Evolutionary conservation across 768 basidiomycete species (phyloP).

Genomic region (Bullera alba): DNA sequence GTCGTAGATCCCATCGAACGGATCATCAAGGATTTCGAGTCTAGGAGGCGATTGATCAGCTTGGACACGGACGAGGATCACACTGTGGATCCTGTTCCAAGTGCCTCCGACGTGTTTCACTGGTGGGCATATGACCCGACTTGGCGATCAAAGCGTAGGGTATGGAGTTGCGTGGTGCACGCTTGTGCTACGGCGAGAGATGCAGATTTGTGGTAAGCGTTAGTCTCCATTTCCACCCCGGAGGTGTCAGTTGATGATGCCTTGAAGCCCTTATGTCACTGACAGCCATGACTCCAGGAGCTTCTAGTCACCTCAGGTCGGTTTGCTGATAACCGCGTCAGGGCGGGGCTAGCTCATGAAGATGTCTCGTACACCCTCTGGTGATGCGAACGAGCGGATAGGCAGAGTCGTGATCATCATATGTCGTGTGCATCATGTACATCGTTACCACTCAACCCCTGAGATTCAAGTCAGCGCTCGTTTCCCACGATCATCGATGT

Average conservation of each 20-base stretch:
- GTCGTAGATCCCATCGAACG: slow-evolving; percentile 10
- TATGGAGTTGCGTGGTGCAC: slow-evolving; percentile 22
- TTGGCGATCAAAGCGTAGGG: slow-evolving; percentile 21
- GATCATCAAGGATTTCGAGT: background rate
- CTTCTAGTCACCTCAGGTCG: too few relatives aligned
- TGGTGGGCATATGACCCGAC: slow-evolving; percentile 20
- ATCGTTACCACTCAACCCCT: background rate
- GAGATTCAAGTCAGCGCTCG: background rate
- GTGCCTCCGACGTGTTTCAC: slow-evolving; percentile 14
- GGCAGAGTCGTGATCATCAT: too few relatives aligned
- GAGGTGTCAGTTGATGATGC: too few relatives aligned
- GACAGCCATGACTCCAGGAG: too few relatives aligned
- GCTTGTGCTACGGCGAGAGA: slow-evolving; percentile 24
- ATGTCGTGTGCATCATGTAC: background rate
- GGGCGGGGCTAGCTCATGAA: too few relatives aligned
- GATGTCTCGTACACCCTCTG: too few relatives aligned
- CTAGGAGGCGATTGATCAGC: background rate
- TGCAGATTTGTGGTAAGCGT: slow-evolving; percentile 22
- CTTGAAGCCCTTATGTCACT: too few relatives aligned
- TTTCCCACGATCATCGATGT: too few relatives aligned
- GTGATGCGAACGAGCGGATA: too few relatives aligned
- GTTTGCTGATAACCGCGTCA: too few relatives aligned
- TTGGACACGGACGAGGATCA: background rate
- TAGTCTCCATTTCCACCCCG: too few relatives aligned
- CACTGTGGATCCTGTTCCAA: background rate